Conservation (phyloP, 140 eudicot species). For the Anethum foeniculum region DNA sequence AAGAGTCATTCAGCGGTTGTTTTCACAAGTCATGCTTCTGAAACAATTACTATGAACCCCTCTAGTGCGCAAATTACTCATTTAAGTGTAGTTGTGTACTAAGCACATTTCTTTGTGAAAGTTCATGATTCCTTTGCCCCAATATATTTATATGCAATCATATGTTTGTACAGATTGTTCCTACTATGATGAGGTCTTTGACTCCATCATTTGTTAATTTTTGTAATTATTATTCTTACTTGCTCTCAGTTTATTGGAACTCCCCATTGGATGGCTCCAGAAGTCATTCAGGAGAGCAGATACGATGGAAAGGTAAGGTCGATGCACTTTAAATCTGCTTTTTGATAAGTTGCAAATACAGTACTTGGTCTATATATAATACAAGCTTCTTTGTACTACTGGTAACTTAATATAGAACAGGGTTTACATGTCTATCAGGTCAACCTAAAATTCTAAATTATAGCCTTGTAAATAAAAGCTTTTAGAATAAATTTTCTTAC, state of each 20-base stretch:
- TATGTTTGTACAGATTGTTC: background rate
- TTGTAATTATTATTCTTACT: conserved; percentile 1
- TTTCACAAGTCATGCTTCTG: background rate
- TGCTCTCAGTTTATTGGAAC: conserved; percentile 86
- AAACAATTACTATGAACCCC: background rate
- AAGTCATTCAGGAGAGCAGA: conserved; percentile 97
- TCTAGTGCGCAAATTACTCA: background rate
- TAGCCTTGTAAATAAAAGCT: background rate
- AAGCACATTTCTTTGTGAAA: background rate
- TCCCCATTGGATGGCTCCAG: conserved; percentile 99
- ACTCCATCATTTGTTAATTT: background rate
- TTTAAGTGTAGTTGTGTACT: background rate
- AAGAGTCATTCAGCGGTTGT: background rate
- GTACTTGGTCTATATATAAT: background rate
- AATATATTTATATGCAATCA: conserved; percentile 4
- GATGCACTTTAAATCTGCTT: conserved; percentile 8
- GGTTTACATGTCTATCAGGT: background rate
- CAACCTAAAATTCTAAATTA: background rate
- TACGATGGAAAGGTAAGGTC: conserved; percentile 85
- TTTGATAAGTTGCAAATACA: background rate
- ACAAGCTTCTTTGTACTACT: background rate
- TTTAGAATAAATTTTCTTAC: background rate
- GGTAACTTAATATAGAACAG: background rate
- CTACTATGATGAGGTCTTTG: conserved; percentile 6
- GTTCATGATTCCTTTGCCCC: background rate